Percentiles rank a stretch among this genome's conserved stretches.
Conservation (phyloP, 805 yeast genomes). For the Hemisphaericaspora nanyangensis region DNA sequence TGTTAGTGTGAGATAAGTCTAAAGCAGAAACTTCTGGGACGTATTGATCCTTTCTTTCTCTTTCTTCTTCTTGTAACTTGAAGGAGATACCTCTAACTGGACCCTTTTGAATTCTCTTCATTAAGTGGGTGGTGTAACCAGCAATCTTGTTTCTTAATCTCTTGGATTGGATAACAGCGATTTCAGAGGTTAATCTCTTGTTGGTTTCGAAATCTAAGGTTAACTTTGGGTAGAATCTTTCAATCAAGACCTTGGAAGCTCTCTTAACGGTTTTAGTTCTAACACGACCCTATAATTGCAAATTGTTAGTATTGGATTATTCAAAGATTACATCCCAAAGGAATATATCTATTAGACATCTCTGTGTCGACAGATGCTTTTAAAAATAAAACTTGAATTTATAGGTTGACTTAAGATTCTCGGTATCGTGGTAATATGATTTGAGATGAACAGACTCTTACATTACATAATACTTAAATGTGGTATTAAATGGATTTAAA, state of each 20-base stretch:
- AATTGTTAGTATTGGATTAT: constrained; percentile 21
- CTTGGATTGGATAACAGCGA: constrained; percentile 98
- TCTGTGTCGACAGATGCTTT: too few species aligned
- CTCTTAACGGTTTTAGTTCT: constrained; percentile 99
- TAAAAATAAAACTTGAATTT: too few species aligned
- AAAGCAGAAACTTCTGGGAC: constrained; percentile 99
- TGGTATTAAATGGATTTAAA: too few species aligned
- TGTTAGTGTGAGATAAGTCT: constrained; percentile 94
- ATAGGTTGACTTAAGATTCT: too few species aligned
- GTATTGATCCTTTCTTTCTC: constrained; percentile 99
- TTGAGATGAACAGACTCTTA: too few species aligned
- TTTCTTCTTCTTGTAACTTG: constrained; percentile 99
- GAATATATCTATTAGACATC: not conserved
- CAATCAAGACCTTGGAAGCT: constrained; percentile 99
- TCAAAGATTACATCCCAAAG: not conserved
- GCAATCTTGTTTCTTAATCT: constrained; percentile 99
- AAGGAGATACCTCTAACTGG: constrained; percentile 99
- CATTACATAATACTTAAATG: too few species aligned
- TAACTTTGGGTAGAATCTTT: constrained; percentile 99
- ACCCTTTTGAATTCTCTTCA: constrained; percentile 99
- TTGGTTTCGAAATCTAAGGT: constrained; percentile 99
- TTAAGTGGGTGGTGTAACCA: constrained; percentile 99
- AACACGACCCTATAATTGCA: constrained; percentile 87
- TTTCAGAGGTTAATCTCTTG: constrained; percentile 98
- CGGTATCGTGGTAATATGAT: too few species aligned